These are phyloP conservation scores for Epicoccum sorghinum DNA, from an alignment of 2,329 filamentous ascomycete species.

Conservation along the genomic window DNA sequence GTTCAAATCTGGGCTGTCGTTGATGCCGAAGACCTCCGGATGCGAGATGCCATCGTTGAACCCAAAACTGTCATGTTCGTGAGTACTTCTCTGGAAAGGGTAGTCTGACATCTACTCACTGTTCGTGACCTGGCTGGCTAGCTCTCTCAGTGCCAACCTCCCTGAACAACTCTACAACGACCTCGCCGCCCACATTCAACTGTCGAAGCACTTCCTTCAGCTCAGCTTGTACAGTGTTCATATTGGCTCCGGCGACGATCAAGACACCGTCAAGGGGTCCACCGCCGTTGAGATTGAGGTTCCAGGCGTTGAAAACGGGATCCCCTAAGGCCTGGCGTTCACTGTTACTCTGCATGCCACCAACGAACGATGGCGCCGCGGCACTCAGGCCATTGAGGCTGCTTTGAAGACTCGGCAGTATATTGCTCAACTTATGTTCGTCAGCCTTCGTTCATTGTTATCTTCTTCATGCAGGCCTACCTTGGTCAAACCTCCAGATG, in stretches of 20 bases:
- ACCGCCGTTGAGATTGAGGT: conserved; percentile 12
- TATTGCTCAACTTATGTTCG: conserved; percentile 4
- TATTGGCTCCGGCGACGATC: conserved; percentile 6
- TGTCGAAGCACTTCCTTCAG: conserved; percentile 6
- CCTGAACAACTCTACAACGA: conserved; percentile 6
- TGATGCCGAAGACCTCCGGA: conserved; percentile 11
- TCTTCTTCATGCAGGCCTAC: not conserved
- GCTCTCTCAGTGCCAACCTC: conserved; percentile 10
- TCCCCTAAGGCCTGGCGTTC: conserved; percentile 8
- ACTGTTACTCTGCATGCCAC: conserved; percentile 8
- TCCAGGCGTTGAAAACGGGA: conserved; percentile 8
- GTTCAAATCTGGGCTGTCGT: conserved; percentile 1
- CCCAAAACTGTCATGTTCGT: conserved; percentile 2
- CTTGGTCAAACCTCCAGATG: conserved; percentile 7
- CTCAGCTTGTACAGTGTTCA: conserved; percentile 7
- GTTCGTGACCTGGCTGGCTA: conserved; percentile 8
- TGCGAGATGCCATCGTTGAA: conserved; percentile 19
- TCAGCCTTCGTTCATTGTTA: not conserved
- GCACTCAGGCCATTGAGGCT: not conserved
- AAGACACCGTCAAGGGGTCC: conserved; percentile 12
- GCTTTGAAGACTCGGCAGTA: conserved; percentile 1
- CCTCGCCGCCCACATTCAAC: conserved; percentile 5
- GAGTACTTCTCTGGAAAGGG: not conserved
- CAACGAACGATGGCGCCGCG: conserved; percentile 6
- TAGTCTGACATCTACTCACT: conserved; percentile 2